Evolutionary conservation across 164 flowering plant genomes (phyloP), one percentile per base, ranked within the genome.

Genomic region (Chloranthus sessilifolius): DNA sequence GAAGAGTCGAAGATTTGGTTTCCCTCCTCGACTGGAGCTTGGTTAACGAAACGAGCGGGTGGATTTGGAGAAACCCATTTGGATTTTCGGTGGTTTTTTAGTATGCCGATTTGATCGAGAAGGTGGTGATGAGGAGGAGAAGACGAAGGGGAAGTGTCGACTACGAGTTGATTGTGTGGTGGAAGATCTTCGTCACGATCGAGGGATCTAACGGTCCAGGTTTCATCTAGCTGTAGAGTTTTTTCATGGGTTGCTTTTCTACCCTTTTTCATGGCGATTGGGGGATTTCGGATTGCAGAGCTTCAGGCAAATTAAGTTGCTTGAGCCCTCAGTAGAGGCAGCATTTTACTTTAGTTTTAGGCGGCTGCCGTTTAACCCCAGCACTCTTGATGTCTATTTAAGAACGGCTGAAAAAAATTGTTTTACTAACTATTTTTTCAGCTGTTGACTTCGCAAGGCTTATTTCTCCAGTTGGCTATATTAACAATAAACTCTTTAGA

Each of bases 181-280:
- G 25, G 24, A 3, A 33, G 25, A 43, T 30, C 49, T 35, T 16
- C 31, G 19, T 43, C 26, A 0, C 43, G 43, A 33, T 53, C 34
- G 16, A 50, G 58, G 44, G 69, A 52, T 21, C 63, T 55, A 15
- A 61, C 48, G 5, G 34, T 39, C 69, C 74, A 65, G 1, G 7
- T 22, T 1, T 53, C 59, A 9, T 48, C 47, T 24, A 34, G 30
- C 5, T 11, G 43, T 2, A 30, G 17, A 21, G 10, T 7, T 22
- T 27, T 40, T 11, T 47, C 43, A 25, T 50, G 38, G 30, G 39
- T 42, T 33, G 56, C 52, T 36, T 34, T 48, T 39, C 61, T 50
- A n/a, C 52, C 47, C 21, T 43, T 58, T 30, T 44, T 31, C 59
- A 62, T 55, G 29, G 38, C 48, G 3, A 28, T 7, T 2, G 27